Evolutionary conservation across 768 basidiomycete species (phyloP), one percentile per base, ranked within the genome.

Genomic region (Favolaschia claudopus): DNA sequence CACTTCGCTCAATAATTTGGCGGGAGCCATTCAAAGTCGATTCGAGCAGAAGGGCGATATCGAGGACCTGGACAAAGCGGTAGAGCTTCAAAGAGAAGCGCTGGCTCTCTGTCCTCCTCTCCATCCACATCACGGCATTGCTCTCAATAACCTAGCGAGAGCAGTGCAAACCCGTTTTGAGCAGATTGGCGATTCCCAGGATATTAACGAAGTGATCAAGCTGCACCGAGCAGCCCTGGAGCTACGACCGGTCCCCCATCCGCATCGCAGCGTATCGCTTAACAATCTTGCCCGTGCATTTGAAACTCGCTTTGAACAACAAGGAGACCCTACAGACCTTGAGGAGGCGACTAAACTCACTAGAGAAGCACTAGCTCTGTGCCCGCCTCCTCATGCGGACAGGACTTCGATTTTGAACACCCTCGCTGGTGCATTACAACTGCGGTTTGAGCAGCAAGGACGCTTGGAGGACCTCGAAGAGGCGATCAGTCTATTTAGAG

Each of bases 381-480:
- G 68, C 33, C 60, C 66, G 1, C 15, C 68, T 22, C 55, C 49
- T 20, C 64, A 70, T 54, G 57, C 70, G 17, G 32, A 56, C n/a
- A 63, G 50, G 27, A 55, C 58, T 25, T 60, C 28, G 22, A 34
- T 48, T 19, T 65, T 67, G 31, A 64, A 54, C n/a, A 73, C 72
- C 49, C 60, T 75, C 28, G 74, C 70, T 3, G 64, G 67, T 38
- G 66, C 67, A 5, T 64, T 75, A 14, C 28, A 62, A 12, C 55
- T 63, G 47, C 74, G 67, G 20, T 77, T 76, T 46, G 65, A 67
- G 24, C 50, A 64, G 3, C 52, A 55, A 10, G 58, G 53, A 5
- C 37, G 68, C 45, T 60, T 66, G 4, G 62, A 63, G 14, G 75
- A 77, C 44, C 64, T 76, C 24, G 66, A 77, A 34, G 55, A 70